Percentiles rank a stretch among this genome's conserved stretches.
phyloP scores from a whole-genome alignment of 163 green algal genomes.

The Scenedesmus sp. region DNA sequence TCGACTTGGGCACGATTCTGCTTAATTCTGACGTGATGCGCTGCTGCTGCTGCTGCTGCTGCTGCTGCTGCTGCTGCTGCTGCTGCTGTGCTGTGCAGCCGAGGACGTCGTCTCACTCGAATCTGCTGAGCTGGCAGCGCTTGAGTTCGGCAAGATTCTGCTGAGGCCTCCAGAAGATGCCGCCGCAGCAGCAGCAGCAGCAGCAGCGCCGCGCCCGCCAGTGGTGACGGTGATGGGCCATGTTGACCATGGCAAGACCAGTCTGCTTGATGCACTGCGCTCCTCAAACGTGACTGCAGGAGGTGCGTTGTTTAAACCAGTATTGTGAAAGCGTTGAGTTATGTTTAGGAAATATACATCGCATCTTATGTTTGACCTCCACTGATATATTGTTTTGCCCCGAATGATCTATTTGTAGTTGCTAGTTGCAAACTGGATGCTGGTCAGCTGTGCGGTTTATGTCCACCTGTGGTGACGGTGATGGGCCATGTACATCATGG shows the following conservation, averaged over 20 bases:
- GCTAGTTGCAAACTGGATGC: too few species aligned
- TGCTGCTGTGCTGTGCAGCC: conserved; percentile 52
- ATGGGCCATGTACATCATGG: conserved; percentile 96
- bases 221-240: conserved; percentile 95
- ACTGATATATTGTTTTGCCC: too few species aligned
- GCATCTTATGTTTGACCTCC: background rate
- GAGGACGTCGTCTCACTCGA: conserved; percentile 77
- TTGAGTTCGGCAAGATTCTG: conserved; percentile 75
- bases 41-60: background rate
- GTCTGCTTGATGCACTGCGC: conserved; percentile 86
- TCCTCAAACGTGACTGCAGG: conserved; percentile 78
- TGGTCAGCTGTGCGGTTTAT: conserved; percentile 1
- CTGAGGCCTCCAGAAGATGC: conserved; percentile 30
- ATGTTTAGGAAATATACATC: too few species aligned
- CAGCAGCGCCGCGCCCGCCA: conserved; percentile 68
- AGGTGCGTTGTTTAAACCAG: background rate
- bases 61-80: background rate
- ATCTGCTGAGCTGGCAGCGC: conserved; percentile 82
- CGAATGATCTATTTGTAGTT: too few species aligned
- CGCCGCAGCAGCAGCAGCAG: background rate
- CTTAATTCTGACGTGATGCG: background rate
- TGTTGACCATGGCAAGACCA: conserved; percentile 96
- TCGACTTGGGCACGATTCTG: conserved; percentile 70
- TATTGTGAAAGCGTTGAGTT: too few species aligned
- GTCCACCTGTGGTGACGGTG: conserved; percentile 89